A percentile compares a stretch with the other conserved stretches of the same genome.
Evolutionary conservation across 2,329 filamentous ascomycete species (phyloP).

Genomic region (Herpotrichia juniperi): DNA sequence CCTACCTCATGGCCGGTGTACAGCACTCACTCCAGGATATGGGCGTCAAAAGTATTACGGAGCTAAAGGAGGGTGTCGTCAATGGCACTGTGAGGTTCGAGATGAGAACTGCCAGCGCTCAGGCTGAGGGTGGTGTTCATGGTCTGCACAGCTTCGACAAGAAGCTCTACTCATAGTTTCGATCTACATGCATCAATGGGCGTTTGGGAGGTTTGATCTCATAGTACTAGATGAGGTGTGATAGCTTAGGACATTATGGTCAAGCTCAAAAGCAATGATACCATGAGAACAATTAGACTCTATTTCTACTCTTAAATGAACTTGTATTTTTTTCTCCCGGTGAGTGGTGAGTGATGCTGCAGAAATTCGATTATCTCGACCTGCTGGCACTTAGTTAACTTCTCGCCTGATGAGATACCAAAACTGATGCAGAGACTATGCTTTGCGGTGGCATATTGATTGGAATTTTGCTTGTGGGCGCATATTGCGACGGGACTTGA

Average conservation of each 20-base stretch:
- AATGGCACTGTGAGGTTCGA: slow-evolving; percentile 86
- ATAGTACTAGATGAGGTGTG: slow-evolving; percentile 30
- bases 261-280: slow-evolving; percentile 45
- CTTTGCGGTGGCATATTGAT: too few species aligned
- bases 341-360: too few species aligned
- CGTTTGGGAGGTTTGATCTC: slow-evolving; percentile 25
- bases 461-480: too few species aligned
- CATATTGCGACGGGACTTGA: too few species aligned
- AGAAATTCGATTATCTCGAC: too few species aligned
- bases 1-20: slow-evolving; percentile 91
- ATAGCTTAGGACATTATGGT: slow-evolving; percentile 28
- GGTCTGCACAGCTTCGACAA: slow-evolving; percentile 98
- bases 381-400: too few species aligned
- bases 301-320: too few species aligned
- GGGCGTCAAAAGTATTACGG: slow-evolving; percentile 79
- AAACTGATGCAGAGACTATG: too few species aligned
- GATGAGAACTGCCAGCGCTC: slow-evolving; percentile 89
- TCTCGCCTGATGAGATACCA: too few species aligned
- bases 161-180: slow-evolving; percentile 90
- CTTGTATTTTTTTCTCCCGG: too few species aligned
- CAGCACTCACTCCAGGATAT: slow-evolving; percentile 98
- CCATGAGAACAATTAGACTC: slow-evolving; percentile 3
- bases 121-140: slow-evolving; percentile 96
- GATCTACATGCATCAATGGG: slow-evolving; percentile 35
- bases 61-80: slow-evolving; percentile 76